Evolutionary conservation across 164 flowering plant species (phyloP), one percentile per base, ranked within the genome.

Genomic region (Nelumbo lutea): DNA sequence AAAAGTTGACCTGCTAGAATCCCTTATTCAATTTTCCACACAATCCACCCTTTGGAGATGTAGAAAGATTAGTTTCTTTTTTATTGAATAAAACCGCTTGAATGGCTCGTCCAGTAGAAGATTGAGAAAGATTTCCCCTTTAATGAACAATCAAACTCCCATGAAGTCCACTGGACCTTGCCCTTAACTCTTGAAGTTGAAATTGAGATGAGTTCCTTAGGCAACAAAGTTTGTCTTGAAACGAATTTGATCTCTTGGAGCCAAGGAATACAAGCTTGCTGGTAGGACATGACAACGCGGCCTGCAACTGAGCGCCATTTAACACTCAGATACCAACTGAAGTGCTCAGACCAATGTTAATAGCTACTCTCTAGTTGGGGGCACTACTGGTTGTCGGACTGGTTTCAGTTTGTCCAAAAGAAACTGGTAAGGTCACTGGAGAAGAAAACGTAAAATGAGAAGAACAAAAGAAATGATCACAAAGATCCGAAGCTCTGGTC

Each of bases 11-110:
- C 27, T 27, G 27, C 0, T 27, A 27, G 27, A 27, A 27, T 27
- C 27, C 27, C 27, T 27, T 27, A 27, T 91, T 89, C 76, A 94
- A 76, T 70, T 87, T 88, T 2, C 93, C 93, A 56, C 88, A 88
- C 55, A 82, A 63, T 10, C 88, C 91, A 58, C 79, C 79, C 42
- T 76, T 79, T 4, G 64, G 51, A 64, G 77, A 56, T 53, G 7
- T 75, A 64, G 84, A 68, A 60, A 65, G 47, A 40, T 73, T 78
- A 10, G 74, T 61, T 55, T 75, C 83, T 59, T 66, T 79, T 14
- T 83, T 85, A 77, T 75, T 75, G 4, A 81, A 71, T 67, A 85
- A 47, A 62, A 80, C 79, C 10, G 88, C 87, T 76, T 57, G 80
- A 70, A 85, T 78, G 15, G 65, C 78, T 70, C 50, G 68, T 40